phyloP scores from a whole-genome alignment of 768 basidiomycete species.

The Grammothele lineata region DNA sequence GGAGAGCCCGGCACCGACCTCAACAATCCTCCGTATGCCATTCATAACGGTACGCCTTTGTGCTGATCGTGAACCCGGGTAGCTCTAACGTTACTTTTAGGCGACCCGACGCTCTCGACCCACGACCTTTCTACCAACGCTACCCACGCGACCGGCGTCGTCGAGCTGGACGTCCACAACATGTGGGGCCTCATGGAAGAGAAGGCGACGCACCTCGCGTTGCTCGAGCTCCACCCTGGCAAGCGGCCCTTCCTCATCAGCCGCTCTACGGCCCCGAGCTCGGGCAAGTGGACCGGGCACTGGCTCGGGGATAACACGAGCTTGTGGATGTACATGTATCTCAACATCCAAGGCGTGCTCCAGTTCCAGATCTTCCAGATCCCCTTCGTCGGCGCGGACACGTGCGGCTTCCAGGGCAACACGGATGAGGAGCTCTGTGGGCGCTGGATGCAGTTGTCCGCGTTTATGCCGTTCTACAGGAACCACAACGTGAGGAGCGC shows the following conservation, averaged over 20 bases:
- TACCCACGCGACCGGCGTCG: conserved; percentile 57
- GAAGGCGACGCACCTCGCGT: conserved; percentile 56
- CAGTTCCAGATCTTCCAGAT: conserved; percentile 85
- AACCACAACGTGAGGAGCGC: conserved; percentile 71
- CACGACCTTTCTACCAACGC: conserved; percentile 39
- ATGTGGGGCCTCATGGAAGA: conserved; percentile 72
- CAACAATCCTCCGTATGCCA: conserved; percentile 60
- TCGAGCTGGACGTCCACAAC: conserved; percentile 67
- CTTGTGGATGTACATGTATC: conserved; percentile 67
- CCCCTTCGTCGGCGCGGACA: conserved; percentile 81
- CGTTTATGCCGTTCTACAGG: conserved; percentile 78
- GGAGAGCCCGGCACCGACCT: conserved; percentile 44
- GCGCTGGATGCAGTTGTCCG: conserved; percentile 84
- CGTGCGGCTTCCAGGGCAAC: conserved; percentile 66
- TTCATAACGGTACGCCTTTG: conserved; percentile 58
- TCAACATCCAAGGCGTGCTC: conserved; percentile 69
- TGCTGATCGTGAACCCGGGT: no score
- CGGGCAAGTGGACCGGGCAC: conserved; percentile 69
- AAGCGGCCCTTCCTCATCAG: conserved; percentile 69
- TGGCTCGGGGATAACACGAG: conserved; percentile 81
- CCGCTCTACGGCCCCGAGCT: conserved; percentile 64
- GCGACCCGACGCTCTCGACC: conserved; percentile 51
- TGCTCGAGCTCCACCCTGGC: conserved; percentile 49
- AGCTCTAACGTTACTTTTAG: conserved; percentile 22
- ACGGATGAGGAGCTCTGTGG: conserved; percentile 79